Percentiles rank a stretch among this genome's conserved stretches.
These are phyloP conservation scores for Metarhizium brunneum DNA, from an alignment of 2,329 filamentous ascomycete species.

Conservation along the genomic window DNA sequence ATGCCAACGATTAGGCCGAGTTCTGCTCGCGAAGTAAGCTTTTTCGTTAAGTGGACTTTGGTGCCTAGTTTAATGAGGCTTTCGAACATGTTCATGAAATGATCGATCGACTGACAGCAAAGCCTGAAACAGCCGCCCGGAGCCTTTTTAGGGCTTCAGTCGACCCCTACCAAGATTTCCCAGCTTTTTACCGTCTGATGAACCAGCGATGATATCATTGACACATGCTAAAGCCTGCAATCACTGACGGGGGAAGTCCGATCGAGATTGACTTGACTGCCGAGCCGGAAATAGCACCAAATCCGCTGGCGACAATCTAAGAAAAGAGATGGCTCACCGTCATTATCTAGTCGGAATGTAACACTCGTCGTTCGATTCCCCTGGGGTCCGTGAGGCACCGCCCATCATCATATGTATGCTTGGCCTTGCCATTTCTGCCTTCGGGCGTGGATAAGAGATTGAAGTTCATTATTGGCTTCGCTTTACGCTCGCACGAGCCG, in stretches of 20 bases:
- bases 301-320: neutral
- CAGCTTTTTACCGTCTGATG: neutral
- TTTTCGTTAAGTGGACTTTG: too few relatives aligned
- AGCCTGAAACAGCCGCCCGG: neutral
- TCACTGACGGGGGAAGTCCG: neutral
- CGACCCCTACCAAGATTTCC: neutral
- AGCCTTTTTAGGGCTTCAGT: neutral
- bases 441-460: too few relatives aligned
- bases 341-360: neutral
- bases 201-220: neutral
- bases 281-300: neutral
- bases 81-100: too few relatives aligned
- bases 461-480: too few relatives aligned
- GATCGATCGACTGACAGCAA: too few relatives aligned
- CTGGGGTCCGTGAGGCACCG: neutral
- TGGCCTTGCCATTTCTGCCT: too few relatives aligned
- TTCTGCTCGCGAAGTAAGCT: too few relatives aligned
- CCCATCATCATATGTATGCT: neutral
- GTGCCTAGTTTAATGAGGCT: too few relatives aligned
- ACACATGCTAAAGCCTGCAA: neutral
- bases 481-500: too few relatives aligned
- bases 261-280: neutral
- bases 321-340: neutral
- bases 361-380: neutral
- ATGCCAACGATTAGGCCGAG: too few relatives aligned